phyloP scores from a whole-genome alignment of 805 yeast species.

The Zygosaccharomyces bisporus region DNA sequence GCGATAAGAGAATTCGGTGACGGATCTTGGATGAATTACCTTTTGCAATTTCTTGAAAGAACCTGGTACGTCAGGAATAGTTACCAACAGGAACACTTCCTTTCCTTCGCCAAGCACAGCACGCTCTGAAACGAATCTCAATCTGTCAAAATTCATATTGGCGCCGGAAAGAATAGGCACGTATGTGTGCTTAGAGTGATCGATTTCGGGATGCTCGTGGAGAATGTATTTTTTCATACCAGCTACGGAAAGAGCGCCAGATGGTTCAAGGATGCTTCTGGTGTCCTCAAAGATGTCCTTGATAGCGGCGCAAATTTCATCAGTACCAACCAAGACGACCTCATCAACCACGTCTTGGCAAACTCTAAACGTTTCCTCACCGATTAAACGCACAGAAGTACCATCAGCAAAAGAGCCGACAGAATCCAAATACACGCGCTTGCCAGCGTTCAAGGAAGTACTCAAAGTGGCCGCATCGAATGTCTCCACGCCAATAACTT shows the following conservation, averaged over 20 bases:
- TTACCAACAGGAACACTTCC: slow-evolving; percentile 86
- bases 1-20: slow-evolving; percentile 94
- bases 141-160: slow-evolving; percentile 94
- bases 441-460: slow-evolving; percentile 56
- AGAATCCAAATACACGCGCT: slow-evolving; percentile 53
- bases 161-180: slow-evolving; percentile 93
- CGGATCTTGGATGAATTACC: slow-evolving; percentile 78
- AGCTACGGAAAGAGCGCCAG: slow-evolving; percentile 96
- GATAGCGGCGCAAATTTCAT: slow-evolving; percentile 94
- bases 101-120: slow-evolving; percentile 98
- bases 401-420: slow-evolving; percentile 99
- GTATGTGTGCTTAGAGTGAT: slow-evolving; percentile 66
- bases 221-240: slow-evolving; percentile 83
- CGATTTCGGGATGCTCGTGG: slow-evolving; percentile 57
- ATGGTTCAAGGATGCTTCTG: slow-evolving; percentile 89
- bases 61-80: slow-evolving; percentile 92
- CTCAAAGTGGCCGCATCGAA: slow-evolving; percentile 91
- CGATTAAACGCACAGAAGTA: slow-evolving; percentile 87
- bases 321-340: slow-evolving; percentile 78
- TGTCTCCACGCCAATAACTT: slow-evolving; percentile 93
- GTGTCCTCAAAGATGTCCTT: slow-evolving; percentile 97
- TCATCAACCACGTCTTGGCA: slow-evolving; percentile 82
- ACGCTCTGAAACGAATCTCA: slow-evolving; percentile 93
- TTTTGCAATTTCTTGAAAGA: slow-evolving; percentile 75
- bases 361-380: slow-evolving; percentile 87